A percentile compares a stretch with the other conserved stretches of the same genome.
phyloP scores from a whole-genome alignment of 176 grass and related monocot genomes.

The Areca catechu region DNA sequence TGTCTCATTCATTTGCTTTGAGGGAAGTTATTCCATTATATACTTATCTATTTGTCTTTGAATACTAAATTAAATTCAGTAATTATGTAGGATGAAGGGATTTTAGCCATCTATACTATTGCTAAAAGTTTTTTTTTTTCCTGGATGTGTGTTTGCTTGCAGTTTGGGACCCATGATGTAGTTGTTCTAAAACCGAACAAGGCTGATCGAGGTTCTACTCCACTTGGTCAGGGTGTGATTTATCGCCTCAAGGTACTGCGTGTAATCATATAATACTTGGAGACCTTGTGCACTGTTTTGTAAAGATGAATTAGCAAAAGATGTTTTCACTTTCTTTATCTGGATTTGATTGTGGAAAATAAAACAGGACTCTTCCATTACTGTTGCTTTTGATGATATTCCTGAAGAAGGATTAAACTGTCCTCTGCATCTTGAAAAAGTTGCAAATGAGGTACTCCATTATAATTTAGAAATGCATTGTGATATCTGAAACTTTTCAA shows the following conservation, averaged over 20 bases:
- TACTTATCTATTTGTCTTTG: no score
- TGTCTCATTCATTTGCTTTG: no score
- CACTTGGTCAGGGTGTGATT: slow-evolving; percentile 85
- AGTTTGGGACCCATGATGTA: slow-evolving; percentile 87
- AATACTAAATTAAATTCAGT: no score
- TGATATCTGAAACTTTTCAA: no score
- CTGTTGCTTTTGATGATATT: slow-evolving; percentile 86
- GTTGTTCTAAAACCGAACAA: slow-evolving; percentile 93
- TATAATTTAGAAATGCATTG: neutral
- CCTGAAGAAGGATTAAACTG: slow-evolving; percentile 98
- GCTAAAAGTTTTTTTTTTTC: no score
- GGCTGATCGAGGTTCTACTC: slow-evolving; percentile 53
- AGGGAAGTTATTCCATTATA: no score
- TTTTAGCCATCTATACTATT: no score
- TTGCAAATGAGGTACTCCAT: slow-evolving; percentile 82
- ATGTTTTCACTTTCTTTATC: slow-evolving; percentile 12
- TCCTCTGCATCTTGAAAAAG: slow-evolving; percentile 83
- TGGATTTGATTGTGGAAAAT: slow-evolving; percentile 6
- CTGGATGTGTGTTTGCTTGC: neutral
- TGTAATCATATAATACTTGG: neutral
- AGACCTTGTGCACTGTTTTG: neutral
- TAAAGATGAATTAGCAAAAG: no score
- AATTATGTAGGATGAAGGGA: no score
- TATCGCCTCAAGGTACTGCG: slow-evolving; percentile 85
- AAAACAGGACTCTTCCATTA: slow-evolving; percentile 81